Conservation (phyloP, 257 asterid genomes). For the Solanum ahanhuiri region DNA sequence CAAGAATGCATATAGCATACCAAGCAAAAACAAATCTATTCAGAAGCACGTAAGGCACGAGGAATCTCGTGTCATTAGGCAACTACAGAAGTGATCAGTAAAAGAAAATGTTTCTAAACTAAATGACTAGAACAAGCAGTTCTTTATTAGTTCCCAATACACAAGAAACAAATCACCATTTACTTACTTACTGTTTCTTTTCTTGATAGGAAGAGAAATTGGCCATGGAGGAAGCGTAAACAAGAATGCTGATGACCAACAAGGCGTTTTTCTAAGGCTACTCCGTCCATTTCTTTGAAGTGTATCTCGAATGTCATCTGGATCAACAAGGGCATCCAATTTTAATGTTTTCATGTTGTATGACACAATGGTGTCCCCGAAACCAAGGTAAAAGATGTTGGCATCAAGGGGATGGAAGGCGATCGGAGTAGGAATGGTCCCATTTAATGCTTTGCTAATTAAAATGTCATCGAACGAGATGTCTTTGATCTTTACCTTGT, state of each 20-base stretch:
- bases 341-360: not conserved
- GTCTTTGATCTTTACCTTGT: not conserved
- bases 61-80: not conserved
- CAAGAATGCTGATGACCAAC: not conserved
- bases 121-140: not conserved
- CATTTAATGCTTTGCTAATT: not conserved
- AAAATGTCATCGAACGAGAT: not conserved
- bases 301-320: not conserved
- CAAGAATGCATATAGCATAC: not conserved
- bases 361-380: not conserved
- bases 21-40: not conserved
- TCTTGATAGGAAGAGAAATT: not conserved
- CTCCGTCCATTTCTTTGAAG: not conserved
- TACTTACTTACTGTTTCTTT: not conserved
- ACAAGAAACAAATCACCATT: not conserved
- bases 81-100: not conserved
- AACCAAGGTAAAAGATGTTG: constrained; percentile 1
- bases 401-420: not conserved
- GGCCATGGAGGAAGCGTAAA: constrained; percentile 5
- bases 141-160: not conserved
- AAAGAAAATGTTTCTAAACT: not conserved
- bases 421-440: constrained; percentile 1
- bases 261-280: not conserved
- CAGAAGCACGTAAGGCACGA: not conserved
- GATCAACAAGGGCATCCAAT: not conserved